These are phyloP conservation scores for Malus hybrid DNA, from an alignment of 331 rosid species.

Conservation along the genomic window DNA sequence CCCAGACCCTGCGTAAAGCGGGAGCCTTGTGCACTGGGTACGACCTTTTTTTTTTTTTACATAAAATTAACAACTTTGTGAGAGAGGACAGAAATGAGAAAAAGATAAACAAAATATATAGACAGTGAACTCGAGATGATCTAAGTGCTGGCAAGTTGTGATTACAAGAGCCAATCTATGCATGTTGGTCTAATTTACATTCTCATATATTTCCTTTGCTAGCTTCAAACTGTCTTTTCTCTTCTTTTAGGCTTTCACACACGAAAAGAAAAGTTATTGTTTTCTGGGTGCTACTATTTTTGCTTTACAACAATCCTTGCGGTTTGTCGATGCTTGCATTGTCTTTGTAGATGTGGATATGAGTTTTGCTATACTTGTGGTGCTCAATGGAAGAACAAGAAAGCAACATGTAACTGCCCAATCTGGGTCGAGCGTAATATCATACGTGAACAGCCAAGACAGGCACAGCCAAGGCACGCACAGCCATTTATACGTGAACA, in stretches of 20 bases:
- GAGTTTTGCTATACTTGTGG: slow-evolving; percentile 57
- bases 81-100: background rate
- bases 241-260: no score
- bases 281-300: background rate
- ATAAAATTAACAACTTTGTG: background rate
- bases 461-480: background rate
- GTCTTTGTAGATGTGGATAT: slow-evolving; percentile 39
- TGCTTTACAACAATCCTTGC: background rate
- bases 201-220: background rate
- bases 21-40: no score
- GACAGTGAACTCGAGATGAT: background rate
- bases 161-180: background rate
- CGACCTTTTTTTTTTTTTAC: no score
- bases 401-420: slow-evolving; percentile 41
- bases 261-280: no score
- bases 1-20: no score
- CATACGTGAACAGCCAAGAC: slow-evolving; percentile 14
- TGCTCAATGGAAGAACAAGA: slow-evolving; percentile 44
- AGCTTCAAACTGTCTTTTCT: background rate
- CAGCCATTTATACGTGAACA: background rate
- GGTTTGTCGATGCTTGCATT: background rate
- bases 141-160: no score
- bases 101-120: background rate
- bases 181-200: no score
- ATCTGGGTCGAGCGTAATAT: slow-evolving; percentile 49